phyloP scores from a whole-genome alignment of 371 early-diverging fungal genomes.

The Mucor saturninus region DNA sequence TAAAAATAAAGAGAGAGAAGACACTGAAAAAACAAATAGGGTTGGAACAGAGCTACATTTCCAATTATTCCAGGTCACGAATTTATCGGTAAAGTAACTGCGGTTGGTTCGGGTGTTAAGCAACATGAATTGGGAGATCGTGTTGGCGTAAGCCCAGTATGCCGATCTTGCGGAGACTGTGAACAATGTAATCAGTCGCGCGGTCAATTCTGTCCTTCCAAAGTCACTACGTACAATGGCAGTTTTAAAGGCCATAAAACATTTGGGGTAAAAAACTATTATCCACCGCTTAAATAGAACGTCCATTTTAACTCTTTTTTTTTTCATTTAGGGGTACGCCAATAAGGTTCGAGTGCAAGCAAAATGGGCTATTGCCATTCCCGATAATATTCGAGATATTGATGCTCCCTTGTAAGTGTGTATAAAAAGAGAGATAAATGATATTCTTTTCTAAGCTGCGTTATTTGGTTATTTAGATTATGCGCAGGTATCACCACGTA shows the following conservation, averaged over 20 bases:
- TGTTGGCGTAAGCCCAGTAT: slow-evolving; percentile 76
- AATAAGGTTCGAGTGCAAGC: slow-evolving; percentile 49
- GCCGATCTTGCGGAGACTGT: slow-evolving; percentile 45
- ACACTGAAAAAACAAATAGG: slow-evolving; percentile 23
- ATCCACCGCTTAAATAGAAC: background rate
- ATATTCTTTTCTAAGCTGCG: too few species aligned
- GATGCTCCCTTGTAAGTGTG: slow-evolving; percentile 51
- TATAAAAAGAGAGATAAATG: too few species aligned
- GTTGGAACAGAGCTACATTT: slow-evolving; percentile 46
- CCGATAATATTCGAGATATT: slow-evolving; percentile 47
- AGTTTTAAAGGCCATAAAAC: slow-evolving; percentile 39
- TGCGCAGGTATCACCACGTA: slow-evolving; percentile 79
- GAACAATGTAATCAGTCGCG: slow-evolving; percentile 37
- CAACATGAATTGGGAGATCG: slow-evolving; percentile 64
- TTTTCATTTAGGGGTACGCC: slow-evolving; percentile 36
- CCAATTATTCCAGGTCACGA: slow-evolving; percentile 83
- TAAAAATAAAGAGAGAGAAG: too few species aligned
- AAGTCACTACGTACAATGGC: slow-evolving; percentile 54
- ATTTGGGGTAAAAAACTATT: slow-evolving; percentile 47
- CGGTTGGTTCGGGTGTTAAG: slow-evolving; percentile 53
- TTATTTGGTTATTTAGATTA: slow-evolving; percentile 30
- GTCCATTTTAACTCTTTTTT: background rate
- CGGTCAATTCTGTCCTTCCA: slow-evolving; percentile 45
- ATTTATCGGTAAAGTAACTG: slow-evolving; percentile 69
- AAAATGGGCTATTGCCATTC: slow-evolving; percentile 58